These are phyloP conservation scores for Solanum piurae DNA, from an alignment of 257 asterid genomes.

Conservation along the genomic window DNA sequence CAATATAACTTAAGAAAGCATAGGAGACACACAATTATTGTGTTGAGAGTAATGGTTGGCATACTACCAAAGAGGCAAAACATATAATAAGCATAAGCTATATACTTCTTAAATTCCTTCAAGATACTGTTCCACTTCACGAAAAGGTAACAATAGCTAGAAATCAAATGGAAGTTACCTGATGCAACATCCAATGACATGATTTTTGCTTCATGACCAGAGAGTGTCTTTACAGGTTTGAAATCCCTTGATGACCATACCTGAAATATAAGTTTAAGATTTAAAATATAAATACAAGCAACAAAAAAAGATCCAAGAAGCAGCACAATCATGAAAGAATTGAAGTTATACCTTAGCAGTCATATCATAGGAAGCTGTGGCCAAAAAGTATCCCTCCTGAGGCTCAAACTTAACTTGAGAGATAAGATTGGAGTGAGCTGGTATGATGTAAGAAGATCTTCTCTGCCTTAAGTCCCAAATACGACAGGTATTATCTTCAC, in stretches of 20 bases:
- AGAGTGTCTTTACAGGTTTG: conserved; percentile 66
- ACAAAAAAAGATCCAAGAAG: neutral
- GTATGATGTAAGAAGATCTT: conserved; percentile 61
- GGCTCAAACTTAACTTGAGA: conserved; percentile 96
- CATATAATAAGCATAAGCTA: neutral
- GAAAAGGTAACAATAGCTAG: neutral
- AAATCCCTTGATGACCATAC: conserved; percentile 93
- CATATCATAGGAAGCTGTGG: conserved; percentile 80
- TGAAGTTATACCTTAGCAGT: conserved; percentile 60
- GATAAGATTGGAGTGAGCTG: conserved; percentile 86
- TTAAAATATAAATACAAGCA: neutral
- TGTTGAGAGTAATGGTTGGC: neutral
- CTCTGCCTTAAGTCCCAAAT: conserved; percentile 91
- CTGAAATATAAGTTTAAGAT: conserved; percentile 20
- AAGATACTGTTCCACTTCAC: neutral
- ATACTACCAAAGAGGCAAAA: neutral
- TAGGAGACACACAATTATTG: neutral
- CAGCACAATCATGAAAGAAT: neutral
- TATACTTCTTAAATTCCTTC: neutral
- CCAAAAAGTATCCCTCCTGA: conserved; percentile 84
- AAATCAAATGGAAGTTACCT: conserved; percentile 35
- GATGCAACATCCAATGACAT: conserved; percentile 65
- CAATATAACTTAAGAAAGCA: neutral
- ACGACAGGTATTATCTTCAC: conserved; percentile 95
- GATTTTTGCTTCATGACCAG: conserved; percentile 86